Base-by-base conservation (phyloP, 1,284 basidiomycete species). In the Pulveroboletus sp. region DNA sequence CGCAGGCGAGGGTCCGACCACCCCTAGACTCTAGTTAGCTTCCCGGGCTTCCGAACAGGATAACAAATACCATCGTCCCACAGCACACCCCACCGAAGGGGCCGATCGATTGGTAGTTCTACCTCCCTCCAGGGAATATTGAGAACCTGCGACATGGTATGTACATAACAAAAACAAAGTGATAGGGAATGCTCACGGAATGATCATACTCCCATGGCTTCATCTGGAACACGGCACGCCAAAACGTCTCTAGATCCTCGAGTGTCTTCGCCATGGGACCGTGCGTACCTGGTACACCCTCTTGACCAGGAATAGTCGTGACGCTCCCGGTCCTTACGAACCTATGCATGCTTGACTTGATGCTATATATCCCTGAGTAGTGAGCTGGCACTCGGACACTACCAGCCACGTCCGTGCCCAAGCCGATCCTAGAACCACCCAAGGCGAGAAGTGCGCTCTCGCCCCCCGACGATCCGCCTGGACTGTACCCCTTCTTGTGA, bases 31-130 rank as follows among this genome's bases (percentile, higher is more conserved):
- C 14, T 7, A 17, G 12, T 55, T 35, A 49, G 26, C 24, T 40
- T 22, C 14, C 26, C 9, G 20, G 26, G 18, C 20, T 18, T 17
- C 5, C 9, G n/a, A 43, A 5, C 8, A 5, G 3, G 9, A 42
- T 31, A 25, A 42, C 11, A 45, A 60, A 38, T 58, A 80, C 81
- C 79, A 62, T 83, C 83, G 47, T 80, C 77, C 77, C 81, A 81
- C 56, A 85, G 70, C 36, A 85, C 73, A 38, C 83, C 83, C 78
- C 81, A 85, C 61, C 81, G 80, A 40, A 83, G 76, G 53, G 78
- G 72, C 39, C 77, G 76, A 49, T 82, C 81, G 43, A 76, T 73
- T n/a, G 75, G 76, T 12, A 84, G 65, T 62, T 81, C 68, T 17
- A 86, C 73, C 25, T 81, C 75, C 56, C 78, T 73, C 76, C 79